Base-by-base conservation (phyloP, 164 flowering plant species). In the Dillenia turbinata region DNA sequence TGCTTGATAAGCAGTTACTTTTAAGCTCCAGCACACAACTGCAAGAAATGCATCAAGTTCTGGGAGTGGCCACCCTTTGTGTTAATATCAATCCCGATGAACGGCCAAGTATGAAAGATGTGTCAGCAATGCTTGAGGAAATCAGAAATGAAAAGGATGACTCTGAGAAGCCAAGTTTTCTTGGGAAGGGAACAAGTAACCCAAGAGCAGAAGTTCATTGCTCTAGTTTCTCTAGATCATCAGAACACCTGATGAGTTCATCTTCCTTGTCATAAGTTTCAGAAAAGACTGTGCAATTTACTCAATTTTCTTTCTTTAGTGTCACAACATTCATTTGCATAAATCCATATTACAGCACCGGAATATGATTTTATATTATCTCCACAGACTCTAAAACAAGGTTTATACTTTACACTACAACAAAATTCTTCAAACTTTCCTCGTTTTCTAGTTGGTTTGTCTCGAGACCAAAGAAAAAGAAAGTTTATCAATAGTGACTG, bases 41-140 rank as follows among this genome's bases (percentile, higher is more conserved):
- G 19, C 75, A 80, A 61, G 85, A 85, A 65, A 85, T 85, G 89
- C 67, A 78, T 59, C 89, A 85, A 56, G 85, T 78, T 8, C 84
- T 83, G 1, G 85, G 84, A 9, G 83, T 85, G 58, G 85, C 87
- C 40, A 71, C 81, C 19, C 75, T 85, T 8, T 83, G 90, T 33
- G 83, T 85, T 12, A 79, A 71, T 59, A 66, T 77, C 3, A 10
- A 12, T 16, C 84, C 90, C 0, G 83, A 79, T 15, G 90, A 85
- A 50, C 24, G 90, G 33, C 90, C 87, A 13, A 56, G 83, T 16
- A 83, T 85, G 90, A 85, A 70, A 68, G 90, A 85, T 66, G 84
- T 85, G 1, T 60, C 78, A 46, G 78, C 71, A 44, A 63, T 85
- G 85, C 82, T 85, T 33, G 69, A 67, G 60, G 89, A 73, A 56